Evolutionary conservation across 345 rosid genomes (phyloP), one percentile per base, ranked within the genome.

Genomic region (Gossypium thurberi): DNA sequence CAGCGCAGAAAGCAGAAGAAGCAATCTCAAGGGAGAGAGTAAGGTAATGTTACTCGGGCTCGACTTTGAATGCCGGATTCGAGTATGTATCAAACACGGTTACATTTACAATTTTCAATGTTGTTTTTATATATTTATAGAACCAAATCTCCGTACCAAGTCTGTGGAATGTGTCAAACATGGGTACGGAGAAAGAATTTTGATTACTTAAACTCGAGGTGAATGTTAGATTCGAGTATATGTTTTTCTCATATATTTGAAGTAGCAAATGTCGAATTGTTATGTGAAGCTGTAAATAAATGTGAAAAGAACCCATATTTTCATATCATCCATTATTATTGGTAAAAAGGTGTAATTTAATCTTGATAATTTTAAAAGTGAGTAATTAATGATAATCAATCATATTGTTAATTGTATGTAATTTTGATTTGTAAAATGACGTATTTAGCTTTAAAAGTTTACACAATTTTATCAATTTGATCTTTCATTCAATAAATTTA

Each of bases 1-100:
- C 96, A 95, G 69, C 83, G 89, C 43, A 87, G 97, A 78, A 84
- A 86, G 55, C 88, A 86, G 83, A 89, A 83, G 87, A 88, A 82
- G 73, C 73, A 42, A 79, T 51, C 62, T 5, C 79, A 79, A 77
- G 81, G 73, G 55, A 55, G 48, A 46, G 17, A 58, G 62, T 58
- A 48, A 47, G 71, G 14, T 58, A 23, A 57, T 10, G 37, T 58
- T 23, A 4, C 17, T 58, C 1, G 17, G 37, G 6, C 33, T 58
- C 8, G 33, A 14, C 11, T 0, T 3, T 11, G 62, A 58, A 25
- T 25, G 61, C 4, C 14, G 4, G 0, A 21, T 57, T 58, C 6
- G 20, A 6, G 7, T 15, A 50, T 50, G 53, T 50, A 15, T 50
- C n/a, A 12, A 57, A 10, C 61, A 10, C 28, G 8, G 14, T 57